Base-by-base conservation (phyloP, 2,329 filamentous ascomycete species). In the Diaporthe destruens region DNA sequence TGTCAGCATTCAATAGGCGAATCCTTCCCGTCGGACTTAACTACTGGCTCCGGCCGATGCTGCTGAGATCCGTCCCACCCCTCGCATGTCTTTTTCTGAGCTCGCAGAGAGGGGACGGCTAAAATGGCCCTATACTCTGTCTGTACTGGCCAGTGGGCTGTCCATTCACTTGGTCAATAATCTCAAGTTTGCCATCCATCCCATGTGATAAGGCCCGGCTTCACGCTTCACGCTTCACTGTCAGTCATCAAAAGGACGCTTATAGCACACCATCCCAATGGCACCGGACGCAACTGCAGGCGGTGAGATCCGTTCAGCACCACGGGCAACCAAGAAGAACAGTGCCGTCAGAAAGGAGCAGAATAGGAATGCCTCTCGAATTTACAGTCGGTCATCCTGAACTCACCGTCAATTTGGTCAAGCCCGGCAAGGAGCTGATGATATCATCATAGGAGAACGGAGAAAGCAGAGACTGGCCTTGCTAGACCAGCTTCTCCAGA, bases 391-490 rank as follows among this genome's bases (percentile, higher is more conserved):
- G 16, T 12, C 20, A 39, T 42, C 20, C 25, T 34, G 14, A 56
- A 14, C 20, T n/a, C 14, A 2, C 14, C 49, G n/a, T 20, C 18
- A 3, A 36, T n/a, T 34, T 2, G n/a, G 7, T 54, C 32, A 16
- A 6, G 25, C 36, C 32, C 11, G 61, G 61, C 47, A 36, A 18
- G 34, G 20, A 34, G 65, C 76, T 77, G 63, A 78, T 70, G 54
- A 63, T 68, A 16, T 34, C 36, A 36, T 23, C 47, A 32, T 51
- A 85, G 84, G 84, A 51, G 82, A 84, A 75, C 84, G 84, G 75
- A 79, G 83, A 54, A 85, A 83, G 75, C 82, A 85, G 75, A 85
- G 82, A 75, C 77, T 85, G 47, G 83, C 81, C 12, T 76, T 85
- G 1, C 75, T 85, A 32, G 79, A 83, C 63, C 79, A 83, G 49